Evolutionary conservation across 345 rosid genomes (phyloP).

Genomic region (Odontarrhena argentea): DNA sequence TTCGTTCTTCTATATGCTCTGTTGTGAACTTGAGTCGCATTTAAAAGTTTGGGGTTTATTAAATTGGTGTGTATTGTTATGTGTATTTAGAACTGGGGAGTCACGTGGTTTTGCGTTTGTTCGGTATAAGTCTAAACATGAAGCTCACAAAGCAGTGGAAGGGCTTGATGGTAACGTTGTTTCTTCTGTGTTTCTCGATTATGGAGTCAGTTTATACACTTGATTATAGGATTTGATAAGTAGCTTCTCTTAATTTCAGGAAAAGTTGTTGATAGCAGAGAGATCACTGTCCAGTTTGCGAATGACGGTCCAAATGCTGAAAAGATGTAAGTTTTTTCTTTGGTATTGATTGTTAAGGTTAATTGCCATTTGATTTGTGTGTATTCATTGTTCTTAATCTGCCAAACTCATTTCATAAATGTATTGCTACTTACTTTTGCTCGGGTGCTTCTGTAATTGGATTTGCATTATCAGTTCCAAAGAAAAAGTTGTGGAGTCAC

Average conservation of each 20-base stretch:
- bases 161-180: slow-evolving; percentile 61
- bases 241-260: slow-evolving; percentile 52
- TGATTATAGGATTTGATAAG: background rate
- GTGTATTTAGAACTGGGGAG: slow-evolving; percentile 51
- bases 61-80: background rate
- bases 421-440: background rate
- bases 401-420: slow-evolving; percentile 4
- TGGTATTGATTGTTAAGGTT: background rate
- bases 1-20: slow-evolving; percentile 2
- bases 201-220: background rate
- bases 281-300: slow-evolving; percentile 92
- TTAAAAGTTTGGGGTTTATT: slow-evolving; percentile 19
- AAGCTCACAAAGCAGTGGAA: slow-evolving; percentile 75
- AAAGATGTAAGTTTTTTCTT: slow-evolving; percentile 64
- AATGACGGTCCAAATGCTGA: slow-evolving; percentile 99
- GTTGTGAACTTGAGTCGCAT: background rate
- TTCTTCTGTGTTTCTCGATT: background rate
- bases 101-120: slow-evolving; percentile 82
- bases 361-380: background rate
- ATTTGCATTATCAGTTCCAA: slow-evolving; percentile 40
- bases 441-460: background rate
- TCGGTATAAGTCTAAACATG: slow-evolving; percentile 71
- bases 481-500: slow-evolving; percentile 43
- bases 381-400: background rate
- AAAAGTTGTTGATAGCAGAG: slow-evolving; percentile 90